Base-by-base conservation (phyloP, 2,329 filamentous ascomycete species). In the Fragosphaeria purpurea region DNA sequence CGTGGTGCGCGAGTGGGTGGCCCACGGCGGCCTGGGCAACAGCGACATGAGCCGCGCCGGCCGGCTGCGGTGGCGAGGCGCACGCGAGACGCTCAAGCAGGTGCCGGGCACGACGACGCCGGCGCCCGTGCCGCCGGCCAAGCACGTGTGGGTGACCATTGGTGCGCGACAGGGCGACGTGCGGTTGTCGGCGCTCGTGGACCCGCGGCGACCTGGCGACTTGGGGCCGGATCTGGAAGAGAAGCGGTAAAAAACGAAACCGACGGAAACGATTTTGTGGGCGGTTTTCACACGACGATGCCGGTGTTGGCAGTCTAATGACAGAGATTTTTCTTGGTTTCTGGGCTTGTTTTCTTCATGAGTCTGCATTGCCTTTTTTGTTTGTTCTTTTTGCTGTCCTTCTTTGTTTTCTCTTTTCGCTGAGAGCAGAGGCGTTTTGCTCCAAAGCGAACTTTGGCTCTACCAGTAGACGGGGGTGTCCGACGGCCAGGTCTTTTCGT, bases 1-100 rank as follows among this genome's bases (percentile, higher is more conserved):
- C 47, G 75, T 88, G 12, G 74, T 88, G 9, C 76, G 75, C 56
- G 83, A 88, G 63, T 91, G 86, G 86, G 77, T 81, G 10, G 60
- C 63, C 50, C 83, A 85, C 58, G 82, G 80, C 4, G 86, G 86
- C 2, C 66, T 90, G 35, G 86, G 86, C 48, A 81, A 80, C 62
- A 80, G 77, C 57, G 71, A 76, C 55, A 81, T 82, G 74, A 70
- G 68, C 53, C 70, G 71, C 49, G 72, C 76, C 41, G 62, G 66
- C 9, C 71, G 80, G 12, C 67, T 82, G 32, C 71, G 76, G 57
- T 84, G 80, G 80, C 70, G 65, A 7, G 80, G 81, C 31, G 65
- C 69, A 54, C 72, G 81, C 41, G 79, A 83, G 67, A 73, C 71
- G 0, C 34, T 42, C 39, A 70, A 74, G 50, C 68, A 72, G 55